Evolutionary conservation across 345 rosid species (phyloP).

Genomic region (Lenwebbia sp.): DNA sequence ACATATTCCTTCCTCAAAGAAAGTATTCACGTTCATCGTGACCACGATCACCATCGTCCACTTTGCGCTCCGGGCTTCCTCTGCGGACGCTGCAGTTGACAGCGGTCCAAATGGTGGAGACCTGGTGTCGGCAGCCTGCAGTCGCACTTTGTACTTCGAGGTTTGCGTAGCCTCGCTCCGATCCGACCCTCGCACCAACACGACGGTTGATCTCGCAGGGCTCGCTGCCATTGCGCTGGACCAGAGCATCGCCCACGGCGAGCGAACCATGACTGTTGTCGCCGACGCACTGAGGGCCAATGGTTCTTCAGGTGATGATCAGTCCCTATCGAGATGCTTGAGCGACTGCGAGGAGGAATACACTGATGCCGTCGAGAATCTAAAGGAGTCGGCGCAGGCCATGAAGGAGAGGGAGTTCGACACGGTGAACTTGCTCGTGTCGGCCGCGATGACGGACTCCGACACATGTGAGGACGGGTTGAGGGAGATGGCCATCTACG

Average conservation of each 20-base stretch:
- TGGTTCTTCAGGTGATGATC: background rate
- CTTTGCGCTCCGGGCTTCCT: background rate
- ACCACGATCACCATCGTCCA: background rate
- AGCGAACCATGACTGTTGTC: background rate
- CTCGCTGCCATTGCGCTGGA: background rate
- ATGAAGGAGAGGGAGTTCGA: background rate
- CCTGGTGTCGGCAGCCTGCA: background rate
- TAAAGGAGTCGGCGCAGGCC: background rate
- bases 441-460: background rate
- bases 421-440: background rate
- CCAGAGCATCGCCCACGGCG: background rate
- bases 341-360: background rate
- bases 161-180: background rate
- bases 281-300: background rate
- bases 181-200: background rate
- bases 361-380: background rate
- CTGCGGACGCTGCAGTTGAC: background rate
- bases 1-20: background rate
- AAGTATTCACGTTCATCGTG: background rate
- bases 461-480: background rate
- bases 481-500: background rate
- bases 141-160: background rate
- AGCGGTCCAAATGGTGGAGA: background rate
- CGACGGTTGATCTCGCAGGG: background rate
- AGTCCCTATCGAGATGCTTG: background rate